Conservation (phyloP, 75 land plant species). For the Pinus albicaulis region DNA sequence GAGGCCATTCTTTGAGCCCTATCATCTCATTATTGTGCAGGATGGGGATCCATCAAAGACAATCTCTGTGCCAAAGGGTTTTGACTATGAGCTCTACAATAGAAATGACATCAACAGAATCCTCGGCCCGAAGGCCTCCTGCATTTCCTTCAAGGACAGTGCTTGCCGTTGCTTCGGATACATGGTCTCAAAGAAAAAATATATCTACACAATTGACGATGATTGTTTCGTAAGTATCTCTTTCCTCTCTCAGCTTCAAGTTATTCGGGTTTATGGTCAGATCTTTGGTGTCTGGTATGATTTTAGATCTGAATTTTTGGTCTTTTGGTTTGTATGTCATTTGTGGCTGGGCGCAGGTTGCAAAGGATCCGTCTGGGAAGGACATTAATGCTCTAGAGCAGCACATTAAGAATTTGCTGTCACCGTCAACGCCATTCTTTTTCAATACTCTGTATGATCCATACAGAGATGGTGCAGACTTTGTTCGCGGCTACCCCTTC, state of each 20-base stretch:
- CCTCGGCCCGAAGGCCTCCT: conserved; percentile 57
- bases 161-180: conserved; percentile 73
- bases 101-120: conserved; percentile 63
- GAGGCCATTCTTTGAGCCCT: conserved; percentile 64
- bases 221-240: conserved; percentile 58
- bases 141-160: conserved; percentile 75
- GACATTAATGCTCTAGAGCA: conserved; percentile 72
- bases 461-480: conserved; percentile 48
- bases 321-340: too few relatives aligned
- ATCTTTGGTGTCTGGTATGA: too few relatives aligned
- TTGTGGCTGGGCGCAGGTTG: conserved; percentile 36
- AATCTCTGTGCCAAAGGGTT: conserved; percentile 62
- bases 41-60: conserved; percentile 58
- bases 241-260: too few relatives aligned
- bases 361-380: conserved; percentile 72
- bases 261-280: too few relatives aligned
- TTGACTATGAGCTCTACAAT: conserved; percentile 72
- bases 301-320: too few relatives aligned
- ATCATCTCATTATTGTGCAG: conserved; percentile 68
- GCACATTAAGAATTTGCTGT: conserved; percentile 50
- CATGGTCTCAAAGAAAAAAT: conserved; percentile 70
- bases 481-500: conserved; percentile 57
- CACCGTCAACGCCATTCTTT: conserved; percentile 48
- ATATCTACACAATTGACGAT: conserved; percentile 69
- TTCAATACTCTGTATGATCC: conserved; percentile 64